These are phyloP conservation scores for Handroanthus guayacan DNA, from an alignment of 257 asterid genomes.

Conservation along the genomic window DNA sequence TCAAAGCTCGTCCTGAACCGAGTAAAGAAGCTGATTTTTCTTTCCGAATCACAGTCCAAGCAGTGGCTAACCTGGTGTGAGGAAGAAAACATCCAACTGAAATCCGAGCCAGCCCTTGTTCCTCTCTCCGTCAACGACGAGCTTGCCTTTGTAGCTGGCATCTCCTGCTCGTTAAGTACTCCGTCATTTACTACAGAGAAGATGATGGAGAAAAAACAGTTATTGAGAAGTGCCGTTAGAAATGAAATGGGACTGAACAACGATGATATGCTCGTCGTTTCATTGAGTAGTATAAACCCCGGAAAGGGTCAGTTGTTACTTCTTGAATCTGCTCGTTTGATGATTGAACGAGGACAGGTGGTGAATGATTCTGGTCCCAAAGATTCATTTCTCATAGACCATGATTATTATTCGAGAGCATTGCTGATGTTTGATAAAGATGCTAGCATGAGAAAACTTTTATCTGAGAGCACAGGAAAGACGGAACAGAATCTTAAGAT, in stretches of 20 bases:
- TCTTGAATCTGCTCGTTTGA: conserved; percentile 74
- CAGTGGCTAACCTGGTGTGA: conserved; percentile 95
- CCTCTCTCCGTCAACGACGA: conserved; percentile 96
- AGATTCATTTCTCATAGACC: conserved; percentile 42
- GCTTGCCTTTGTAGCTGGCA: conserved; percentile 93
- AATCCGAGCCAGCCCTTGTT: conserved; percentile 72
- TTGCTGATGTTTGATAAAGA: conserved; percentile 46
- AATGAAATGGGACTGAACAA: conserved; percentile 88
- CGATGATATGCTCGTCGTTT: conserved; percentile 73
- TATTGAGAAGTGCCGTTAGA: conserved; percentile 70
- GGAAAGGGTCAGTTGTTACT: conserved; percentile 94
- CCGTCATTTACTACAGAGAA: conserved; percentile 74
- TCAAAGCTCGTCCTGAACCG: conserved; percentile 80
- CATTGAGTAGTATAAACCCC: conserved; percentile 92
- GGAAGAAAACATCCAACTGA: conserved; percentile 80
- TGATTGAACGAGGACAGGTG: conserved; percentile 53
- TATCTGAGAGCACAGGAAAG: conserved; percentile 40
- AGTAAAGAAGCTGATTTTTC: conserved; percentile 85
- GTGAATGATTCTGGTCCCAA: conserved; percentile 40
- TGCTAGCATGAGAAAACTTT: conserved; percentile 44
- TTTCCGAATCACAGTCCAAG: conserved; percentile 80
- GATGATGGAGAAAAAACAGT: conserved; percentile 75
- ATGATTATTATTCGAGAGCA: conserved; percentile 61
- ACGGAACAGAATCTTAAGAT: conserved; percentile 60
- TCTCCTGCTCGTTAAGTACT: conserved; percentile 74